These are phyloP conservation scores for Sarcodon aspratus DNA, from an alignment of 768 basidiomycete species.

Conservation along the genomic window DNA sequence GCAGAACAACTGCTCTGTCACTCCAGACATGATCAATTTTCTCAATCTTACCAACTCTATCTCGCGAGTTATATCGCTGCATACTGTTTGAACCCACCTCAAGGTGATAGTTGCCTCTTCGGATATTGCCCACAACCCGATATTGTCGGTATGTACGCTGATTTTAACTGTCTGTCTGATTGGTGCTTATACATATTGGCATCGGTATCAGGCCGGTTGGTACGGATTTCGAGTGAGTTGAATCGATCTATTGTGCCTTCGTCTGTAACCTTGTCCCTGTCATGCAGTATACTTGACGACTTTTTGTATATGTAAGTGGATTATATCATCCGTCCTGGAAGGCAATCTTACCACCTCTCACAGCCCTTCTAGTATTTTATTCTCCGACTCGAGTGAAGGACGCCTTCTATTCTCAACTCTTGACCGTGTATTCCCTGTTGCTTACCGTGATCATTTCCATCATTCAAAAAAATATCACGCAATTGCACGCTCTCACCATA, in stretches of 20 bases:
- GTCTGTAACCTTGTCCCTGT: background rate
- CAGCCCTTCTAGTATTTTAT: conserved; percentile 1
- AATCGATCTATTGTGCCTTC: background rate
- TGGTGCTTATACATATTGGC: background rate
- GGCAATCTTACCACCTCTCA: background rate
- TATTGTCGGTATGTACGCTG: background rate
- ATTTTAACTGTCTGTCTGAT: background rate
- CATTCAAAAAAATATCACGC: background rate
- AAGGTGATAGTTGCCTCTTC: background rate
- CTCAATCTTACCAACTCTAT: background rate
- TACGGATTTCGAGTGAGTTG: background rate
- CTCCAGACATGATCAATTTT: background rate
- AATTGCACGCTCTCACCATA: background rate
- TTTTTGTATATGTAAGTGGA: background rate
- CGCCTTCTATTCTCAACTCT: conserved; percentile 1
- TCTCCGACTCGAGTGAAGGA: background rate
- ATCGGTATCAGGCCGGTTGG: background rate
- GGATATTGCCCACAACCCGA: conserved; percentile 2
- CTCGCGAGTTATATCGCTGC: background rate
- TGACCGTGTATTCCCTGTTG: conserved; percentile 1
- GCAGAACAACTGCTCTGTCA: background rate
- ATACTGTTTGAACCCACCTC: conserved; percentile 1
- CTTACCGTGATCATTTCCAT: background rate
- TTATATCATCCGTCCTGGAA: background rate
- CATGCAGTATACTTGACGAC: background rate